phyloP scores from a whole-genome alignment of 257 asterid species.

The Pogostemon cablin region DNA sequence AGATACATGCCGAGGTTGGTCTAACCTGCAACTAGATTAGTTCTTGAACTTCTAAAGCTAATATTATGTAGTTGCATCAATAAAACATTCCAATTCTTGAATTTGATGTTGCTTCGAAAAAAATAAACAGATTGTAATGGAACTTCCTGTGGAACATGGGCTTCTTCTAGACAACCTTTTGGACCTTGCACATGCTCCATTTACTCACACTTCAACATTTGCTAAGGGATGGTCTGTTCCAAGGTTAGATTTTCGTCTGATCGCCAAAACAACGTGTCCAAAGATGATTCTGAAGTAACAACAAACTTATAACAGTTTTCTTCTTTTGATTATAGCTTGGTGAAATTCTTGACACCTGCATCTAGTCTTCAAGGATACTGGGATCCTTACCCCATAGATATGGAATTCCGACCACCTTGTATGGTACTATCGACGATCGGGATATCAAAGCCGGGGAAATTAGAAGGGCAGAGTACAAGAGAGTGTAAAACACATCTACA shows the following conservation, averaged over 20 bases:
- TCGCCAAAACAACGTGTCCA: background rate
- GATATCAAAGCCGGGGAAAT: constrained; percentile 84
- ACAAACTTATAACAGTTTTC: background rate
- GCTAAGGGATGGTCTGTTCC: constrained; percentile 99
- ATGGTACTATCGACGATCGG: constrained; percentile 91
- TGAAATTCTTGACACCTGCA: constrained; percentile 80
- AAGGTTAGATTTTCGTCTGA: constrained; percentile 44
- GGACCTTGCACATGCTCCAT: constrained; percentile 99
- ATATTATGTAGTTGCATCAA: background rate
- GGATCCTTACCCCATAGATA: constrained; percentile 98
- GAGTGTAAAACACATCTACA: constrained; percentile 92
- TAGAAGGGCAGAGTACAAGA: constrained; percentile 75
- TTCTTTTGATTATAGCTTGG: constrained; percentile 62
- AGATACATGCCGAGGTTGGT: constrained; percentile 89
- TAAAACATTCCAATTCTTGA: constrained; percentile 10
- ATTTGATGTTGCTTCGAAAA: constrained; percentile 17
- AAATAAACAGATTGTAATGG: constrained; percentile 74
- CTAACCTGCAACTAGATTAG: background rate
- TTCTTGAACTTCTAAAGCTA: background rate
- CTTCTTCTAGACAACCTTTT: constrained; percentile 87
- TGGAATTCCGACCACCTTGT: constrained; percentile 95
- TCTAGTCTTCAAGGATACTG: constrained; percentile 90
- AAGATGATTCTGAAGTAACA: background rate
- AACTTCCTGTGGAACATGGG: constrained; percentile 96
- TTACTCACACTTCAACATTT: constrained; percentile 92